Conservation (phyloP, 106 monocot genomes). For the Narthecium ossifragum region DNA sequence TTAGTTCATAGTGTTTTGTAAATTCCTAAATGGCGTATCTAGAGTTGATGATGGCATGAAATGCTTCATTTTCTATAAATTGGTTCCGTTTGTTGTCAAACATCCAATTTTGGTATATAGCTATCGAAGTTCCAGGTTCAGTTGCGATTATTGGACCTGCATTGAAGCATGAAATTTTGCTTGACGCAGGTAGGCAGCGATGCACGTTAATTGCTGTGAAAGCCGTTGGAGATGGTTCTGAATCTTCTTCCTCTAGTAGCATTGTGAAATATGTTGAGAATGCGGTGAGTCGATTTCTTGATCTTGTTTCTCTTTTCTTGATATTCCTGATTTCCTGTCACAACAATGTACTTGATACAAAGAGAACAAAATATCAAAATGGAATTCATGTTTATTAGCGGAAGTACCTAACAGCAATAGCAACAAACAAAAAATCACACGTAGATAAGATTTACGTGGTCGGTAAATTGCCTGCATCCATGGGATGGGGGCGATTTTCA, state of each 20-base stretch:
- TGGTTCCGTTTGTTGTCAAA: too few relatives aligned
- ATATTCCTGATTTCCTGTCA: not conserved
- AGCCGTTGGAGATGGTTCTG: slow-evolving; percentile 50
- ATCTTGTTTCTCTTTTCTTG: not conserved
- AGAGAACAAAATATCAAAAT: too few relatives aligned
- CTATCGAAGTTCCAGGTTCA: too few relatives aligned
- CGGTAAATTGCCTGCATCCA: too few relatives aligned
- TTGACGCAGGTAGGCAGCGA: slow-evolving; percentile 33
- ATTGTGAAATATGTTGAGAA: slow-evolving; percentile 48
- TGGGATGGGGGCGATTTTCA: too few relatives aligned
- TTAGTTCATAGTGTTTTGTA: too few relatives aligned
- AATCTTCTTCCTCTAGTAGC: slow-evolving; percentile 69
- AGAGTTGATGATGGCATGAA: too few relatives aligned
- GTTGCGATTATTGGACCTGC: too few relatives aligned
- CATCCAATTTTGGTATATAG: too few relatives aligned
- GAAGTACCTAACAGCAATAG: not conserved
- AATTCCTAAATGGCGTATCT: too few relatives aligned
- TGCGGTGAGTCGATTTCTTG: slow-evolving; percentile 34
- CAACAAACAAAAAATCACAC: not conserved
- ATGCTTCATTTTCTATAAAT: too few relatives aligned
- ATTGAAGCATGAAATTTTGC: too few relatives aligned
- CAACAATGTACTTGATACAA: not conserved
- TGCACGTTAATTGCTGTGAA: slow-evolving; percentile 24
- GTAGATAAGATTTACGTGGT: not conserved
- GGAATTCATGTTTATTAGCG: not conserved